Conservation (phyloP, 1,284 basidiomycete genomes). For the Austroboletus novae-zelandiae region DNA sequence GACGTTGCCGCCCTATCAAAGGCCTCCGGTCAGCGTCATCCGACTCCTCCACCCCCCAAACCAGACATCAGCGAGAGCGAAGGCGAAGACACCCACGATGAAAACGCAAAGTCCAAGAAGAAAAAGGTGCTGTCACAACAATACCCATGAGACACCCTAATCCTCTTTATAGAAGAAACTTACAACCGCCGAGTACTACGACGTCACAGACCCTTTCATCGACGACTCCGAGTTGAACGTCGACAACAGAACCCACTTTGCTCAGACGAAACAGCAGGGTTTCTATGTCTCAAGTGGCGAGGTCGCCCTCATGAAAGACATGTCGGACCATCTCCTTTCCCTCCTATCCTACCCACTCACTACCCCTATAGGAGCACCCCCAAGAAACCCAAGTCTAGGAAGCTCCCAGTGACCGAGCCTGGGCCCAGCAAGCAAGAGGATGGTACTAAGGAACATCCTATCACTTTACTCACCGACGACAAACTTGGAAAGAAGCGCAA, state of each 20-base stretch:
- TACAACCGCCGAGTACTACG: slow-evolving; percentile 74
- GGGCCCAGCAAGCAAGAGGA: slow-evolving; percentile 32
- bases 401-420: slow-evolving; percentile 26
- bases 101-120: slow-evolving; percentile 38
- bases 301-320: slow-evolving; percentile 81
- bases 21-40: slow-evolving; percentile 60
- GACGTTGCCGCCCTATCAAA: slow-evolving; percentile 59
- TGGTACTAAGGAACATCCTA: slow-evolving; percentile 56
- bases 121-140: slow-evolving; percentile 38
- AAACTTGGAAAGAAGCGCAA: slow-evolving; percentile 48
- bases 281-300: slow-evolving; percentile 90
- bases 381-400: slow-evolving; percentile 70
- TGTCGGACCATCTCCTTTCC: slow-evolving; percentile 37
- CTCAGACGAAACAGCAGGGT: slow-evolving; percentile 91
- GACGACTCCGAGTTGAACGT: slow-evolving; percentile 93
- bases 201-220: slow-evolving; percentile 91
- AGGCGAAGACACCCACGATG: slow-evolving; percentile 46
- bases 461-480: slow-evolving; percentile 36
- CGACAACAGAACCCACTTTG: slow-evolving; percentile 88
- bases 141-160: slow-evolving; percentile 1
- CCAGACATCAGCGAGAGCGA: slow-evolving; percentile 52
- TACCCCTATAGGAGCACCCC: slow-evolving; percentile 40
- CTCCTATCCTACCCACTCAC: slow-evolving; percentile 12
- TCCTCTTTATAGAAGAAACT: slow-evolving; percentile 49
- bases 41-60: slow-evolving; percentile 51